phyloP scores from a whole-genome alignment of 129 eudicot genomes.

The Ambrosia trifida region DNA sequence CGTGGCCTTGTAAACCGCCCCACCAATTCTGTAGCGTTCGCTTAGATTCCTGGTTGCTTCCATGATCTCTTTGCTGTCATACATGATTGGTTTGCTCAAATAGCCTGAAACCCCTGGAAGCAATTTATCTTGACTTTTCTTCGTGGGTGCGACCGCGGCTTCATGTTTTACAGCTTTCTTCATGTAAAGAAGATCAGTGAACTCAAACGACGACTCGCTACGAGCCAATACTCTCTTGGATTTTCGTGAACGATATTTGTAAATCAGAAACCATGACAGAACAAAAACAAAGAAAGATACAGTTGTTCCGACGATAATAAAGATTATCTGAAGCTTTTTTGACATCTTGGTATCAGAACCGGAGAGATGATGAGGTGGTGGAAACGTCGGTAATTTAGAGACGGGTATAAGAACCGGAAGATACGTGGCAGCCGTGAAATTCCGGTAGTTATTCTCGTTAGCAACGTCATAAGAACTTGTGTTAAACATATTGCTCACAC shows the following conservation, averaged over 20 bases:
- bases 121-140: conserved; percentile 57
- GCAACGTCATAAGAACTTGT: conserved; percentile 44
- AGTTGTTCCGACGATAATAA: conserved; percentile 31
- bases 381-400: conserved; percentile 41
- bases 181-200: conserved; percentile 41
- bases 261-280: conserved; percentile 33
- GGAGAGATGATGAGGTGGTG: conserved; percentile 33
- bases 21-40: conserved; percentile 57
- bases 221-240: conserved; percentile 41
- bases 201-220: conserved; percentile 46
- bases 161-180: conserved; percentile 40
- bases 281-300: conserved; percentile 38
- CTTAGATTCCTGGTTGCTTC: conserved; percentile 64
- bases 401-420: conserved; percentile 71
- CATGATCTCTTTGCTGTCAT: conserved; percentile 56
- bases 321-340: conserved; percentile 23
- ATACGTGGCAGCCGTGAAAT: conserved; percentile 60
- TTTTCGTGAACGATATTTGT: conserved; percentile 26
- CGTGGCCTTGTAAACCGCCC: conserved; percentile 63
- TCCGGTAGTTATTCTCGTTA: conserved; percentile 49
- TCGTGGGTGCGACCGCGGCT: conserved; percentile 28
- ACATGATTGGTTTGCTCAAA: conserved; percentile 54
- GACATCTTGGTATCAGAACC: conserved; percentile 23
- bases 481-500: conserved; percentile 57
- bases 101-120: conserved; percentile 75